These are phyloP conservation scores for Nevesoporus exiguus DNA, from an alignment of 768 basidiomycete species.

Conservation along the genomic window DNA sequence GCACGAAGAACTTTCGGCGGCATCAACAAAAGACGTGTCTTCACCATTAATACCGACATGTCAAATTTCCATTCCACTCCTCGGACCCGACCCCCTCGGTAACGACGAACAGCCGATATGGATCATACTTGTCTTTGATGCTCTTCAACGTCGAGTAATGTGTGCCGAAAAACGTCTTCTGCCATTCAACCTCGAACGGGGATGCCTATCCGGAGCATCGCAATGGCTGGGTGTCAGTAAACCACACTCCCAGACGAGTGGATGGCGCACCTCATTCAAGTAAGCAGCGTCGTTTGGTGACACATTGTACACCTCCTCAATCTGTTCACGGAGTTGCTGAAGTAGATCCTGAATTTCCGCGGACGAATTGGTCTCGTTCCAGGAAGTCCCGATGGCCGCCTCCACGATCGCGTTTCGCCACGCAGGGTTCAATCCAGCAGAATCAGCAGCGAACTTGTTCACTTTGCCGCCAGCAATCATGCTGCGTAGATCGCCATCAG, in stretches of 20 bases:
- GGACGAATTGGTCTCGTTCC: constrained; percentile 20
- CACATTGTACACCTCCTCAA: constrained; percentile 23
- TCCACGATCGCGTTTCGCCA: constrained; percentile 41
- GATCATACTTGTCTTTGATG: constrained; percentile 48
- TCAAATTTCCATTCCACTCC: not conserved
- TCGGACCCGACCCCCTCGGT: constrained; percentile 47
- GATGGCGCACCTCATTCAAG: constrained; percentile 37
- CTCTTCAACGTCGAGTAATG: constrained; percentile 39
- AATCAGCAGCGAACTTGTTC: constrained; percentile 30
- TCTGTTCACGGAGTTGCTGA: constrained; percentile 5
- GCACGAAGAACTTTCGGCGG: not conserved
- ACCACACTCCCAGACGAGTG: not conserved
- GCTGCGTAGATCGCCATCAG: constrained; percentile 26
- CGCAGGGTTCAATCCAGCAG: constrained; percentile 44
- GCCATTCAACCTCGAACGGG: constrained; percentile 38
- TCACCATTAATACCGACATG: constrained; percentile 1
- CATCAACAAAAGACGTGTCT: not conserved
- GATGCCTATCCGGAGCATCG: constrained; percentile 36
- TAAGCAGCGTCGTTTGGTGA: constrained; percentile 39
- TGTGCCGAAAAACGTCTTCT: constrained; percentile 45
- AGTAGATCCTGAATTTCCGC: constrained; percentile 11
- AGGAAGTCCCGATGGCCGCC: not conserved
- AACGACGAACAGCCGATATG: constrained; percentile 39
- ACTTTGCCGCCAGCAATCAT: constrained; percentile 46
- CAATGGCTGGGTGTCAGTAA: not conserved